A percentile compares a stretch with the other conserved stretches of the same genome.
These are phyloP conservation scores for Cudoniella acicularis DNA, from an alignment of 495 filamentous ascomycete species.

Conservation along the genomic window DNA sequence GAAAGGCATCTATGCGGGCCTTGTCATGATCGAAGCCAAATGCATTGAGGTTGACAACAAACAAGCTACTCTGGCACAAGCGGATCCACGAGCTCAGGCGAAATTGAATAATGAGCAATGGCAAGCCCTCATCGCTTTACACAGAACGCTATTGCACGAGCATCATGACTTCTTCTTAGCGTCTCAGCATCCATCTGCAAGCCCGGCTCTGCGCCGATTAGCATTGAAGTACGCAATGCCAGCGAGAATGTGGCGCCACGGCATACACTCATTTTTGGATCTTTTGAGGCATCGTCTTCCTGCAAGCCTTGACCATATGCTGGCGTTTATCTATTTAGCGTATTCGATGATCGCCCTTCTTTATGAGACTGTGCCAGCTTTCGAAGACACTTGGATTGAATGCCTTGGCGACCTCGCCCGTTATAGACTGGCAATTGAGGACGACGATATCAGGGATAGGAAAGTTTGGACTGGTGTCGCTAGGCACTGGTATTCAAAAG, in stretches of 20 bases:
- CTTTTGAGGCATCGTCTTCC: constrained; percentile 65
- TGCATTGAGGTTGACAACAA: constrained; percentile 64
- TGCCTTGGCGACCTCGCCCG: constrained; percentile 58
- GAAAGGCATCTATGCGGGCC: constrained; percentile 68
- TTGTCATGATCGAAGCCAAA: constrained; percentile 74
- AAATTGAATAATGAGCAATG: constrained; percentile 58
- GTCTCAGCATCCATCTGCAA: constrained; percentile 68
- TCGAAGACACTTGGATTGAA: constrained; percentile 83
- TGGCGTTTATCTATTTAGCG: constrained; percentile 72
- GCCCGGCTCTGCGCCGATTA: constrained; percentile 48
- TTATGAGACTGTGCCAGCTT: constrained; percentile 66
- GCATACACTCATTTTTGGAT: constrained; percentile 73
- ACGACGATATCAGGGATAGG: constrained; percentile 60
- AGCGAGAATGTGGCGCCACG: constrained; percentile 77
- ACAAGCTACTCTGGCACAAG: constrained; percentile 36
- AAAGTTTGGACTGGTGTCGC: constrained; percentile 74
- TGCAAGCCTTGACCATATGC: constrained; percentile 67
- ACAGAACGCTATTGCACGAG: constrained; percentile 67
- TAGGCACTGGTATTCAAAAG: constrained; percentile 73
- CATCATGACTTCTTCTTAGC: constrained; percentile 79
- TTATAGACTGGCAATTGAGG: constrained; percentile 67
- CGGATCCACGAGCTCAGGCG: constrained; percentile 25
- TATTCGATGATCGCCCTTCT: constrained; percentile 76
- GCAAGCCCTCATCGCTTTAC: constrained; percentile 68
- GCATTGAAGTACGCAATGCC: constrained; percentile 74